phyloP scores from a whole-genome alignment of 2,329 filamentous ascomycete species.

The Aspergillus ustus region DNA sequence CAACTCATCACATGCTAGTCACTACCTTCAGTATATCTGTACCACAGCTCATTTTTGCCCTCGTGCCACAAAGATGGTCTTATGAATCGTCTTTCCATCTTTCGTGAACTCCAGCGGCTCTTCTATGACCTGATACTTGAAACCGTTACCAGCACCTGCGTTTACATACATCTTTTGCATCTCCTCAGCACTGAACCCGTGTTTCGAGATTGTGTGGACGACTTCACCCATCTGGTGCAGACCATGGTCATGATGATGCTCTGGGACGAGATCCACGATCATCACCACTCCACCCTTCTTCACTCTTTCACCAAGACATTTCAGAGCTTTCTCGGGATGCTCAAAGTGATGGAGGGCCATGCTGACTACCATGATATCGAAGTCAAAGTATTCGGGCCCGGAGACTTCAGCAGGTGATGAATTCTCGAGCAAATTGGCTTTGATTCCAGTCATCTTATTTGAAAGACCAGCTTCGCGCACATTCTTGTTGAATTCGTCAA shows the following conservation, averaged over 20 bases:
- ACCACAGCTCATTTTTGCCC: slow-evolving; percentile 26
- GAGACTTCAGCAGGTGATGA: slow-evolving; percentile 60
- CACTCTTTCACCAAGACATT: slow-evolving; percentile 64
- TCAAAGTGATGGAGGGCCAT: slow-evolving; percentile 71
- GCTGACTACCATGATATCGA: slow-evolving; percentile 69
- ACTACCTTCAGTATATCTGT: background rate
- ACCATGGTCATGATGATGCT: slow-evolving; percentile 40
- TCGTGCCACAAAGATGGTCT: slow-evolving; percentile 39
- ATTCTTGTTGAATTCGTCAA: slow-evolving; percentile 66
- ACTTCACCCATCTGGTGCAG: slow-evolving; percentile 35
- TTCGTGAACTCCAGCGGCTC: slow-evolving; percentile 54
- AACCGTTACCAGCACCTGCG: slow-evolving; percentile 64
- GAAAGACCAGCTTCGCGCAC: slow-evolving; percentile 57
- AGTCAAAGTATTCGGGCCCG: slow-evolving; percentile 66
- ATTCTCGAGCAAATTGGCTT: slow-evolving; percentile 62
- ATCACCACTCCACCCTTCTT: slow-evolving; percentile 69
- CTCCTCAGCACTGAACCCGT: slow-evolving; percentile 67
- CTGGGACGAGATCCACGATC: slow-evolving; percentile 69
- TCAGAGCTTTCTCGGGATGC: slow-evolving; percentile 64
- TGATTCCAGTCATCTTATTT: slow-evolving; percentile 60
- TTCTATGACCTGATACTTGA: slow-evolving; percentile 61
- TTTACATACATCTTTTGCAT: slow-evolving; percentile 65
- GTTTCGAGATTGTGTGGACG: slow-evolving; percentile 63
- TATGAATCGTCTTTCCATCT: slow-evolving; percentile 28
- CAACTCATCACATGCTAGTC: background rate